Evolutionary conservation across 148 eudicot genomes (phyloP), one percentile per base, ranked within the genome.

Genomic region (Diospyros lotus): DNA sequence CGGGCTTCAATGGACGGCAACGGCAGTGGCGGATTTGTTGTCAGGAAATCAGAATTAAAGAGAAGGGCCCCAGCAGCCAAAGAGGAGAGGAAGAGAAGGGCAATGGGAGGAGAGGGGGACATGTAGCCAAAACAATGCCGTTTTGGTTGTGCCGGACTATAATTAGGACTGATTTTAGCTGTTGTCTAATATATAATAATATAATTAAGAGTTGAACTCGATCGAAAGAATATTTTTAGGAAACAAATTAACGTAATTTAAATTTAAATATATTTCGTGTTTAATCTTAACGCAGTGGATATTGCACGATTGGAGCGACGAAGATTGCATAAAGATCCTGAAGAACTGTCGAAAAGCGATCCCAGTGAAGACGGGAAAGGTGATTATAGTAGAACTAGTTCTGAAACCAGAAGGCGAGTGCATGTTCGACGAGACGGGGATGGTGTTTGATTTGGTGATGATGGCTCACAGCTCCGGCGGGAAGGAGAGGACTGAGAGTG

Each of bases 331-430:
- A 11, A 75, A 38, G 39, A 77, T 82, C 68, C 48, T 85, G 63
- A 79, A 60, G 68, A 84, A 84, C 12, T 79, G 85, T 9, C 60
- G 78, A 48, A 78, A 82, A 13, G 83, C 83, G 1, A 28, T 85
- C 15, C 65, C 82, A 5, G 5, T 67, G 15, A 60, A 73, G 8
- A 74, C 58, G 6, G 87, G 85, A 8, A 85, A 85, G 69, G 73
- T 85, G 9, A 79, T 84, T 14, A 79, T 81, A 28, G 82, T 68
- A 15, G 82, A 81, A 7, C 41, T 71, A 40, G 75, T 82, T 8
- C 58, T 78, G 2, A 43, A 66, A 7, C 73, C 81, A 5, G 73
- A 66, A 2, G 79, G 76, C 2, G 51, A 71, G 6, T 68, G 71
- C 1, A 2, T 66, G 42, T 65, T 75, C 28, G 79, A 72, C 11